Evolutionary conservation across 805 yeast species (phyloP), one percentile per base, ranked within the genome.

Genomic region (Ogataea methylovora): DNA sequence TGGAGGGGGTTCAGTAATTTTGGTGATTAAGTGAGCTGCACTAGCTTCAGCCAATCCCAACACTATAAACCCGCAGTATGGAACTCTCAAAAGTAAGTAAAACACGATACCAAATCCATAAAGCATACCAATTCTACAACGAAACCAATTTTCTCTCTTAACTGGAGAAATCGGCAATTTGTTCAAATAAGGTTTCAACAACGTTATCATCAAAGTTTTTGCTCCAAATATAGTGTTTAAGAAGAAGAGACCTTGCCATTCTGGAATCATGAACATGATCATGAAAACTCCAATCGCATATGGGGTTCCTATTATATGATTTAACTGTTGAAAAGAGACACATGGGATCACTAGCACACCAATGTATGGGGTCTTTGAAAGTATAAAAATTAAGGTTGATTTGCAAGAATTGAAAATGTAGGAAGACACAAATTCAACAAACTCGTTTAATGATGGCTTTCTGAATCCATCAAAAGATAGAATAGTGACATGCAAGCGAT

Each of bases 31-130:
- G 43, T 70, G 71, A 2, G 78, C 81, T 15, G 70, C 60, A 20
- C 70, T 63, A 3, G 73, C 64, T 46, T 73, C 70, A 2, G 78
- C 79, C 29, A 74, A 51, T 12, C 75, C 73, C 41, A 70, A 71
- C 15, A 68, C 55, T 11, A 73, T 44, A 16, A 71, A 58, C 0
- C 78, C 69, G 4, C 69, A 44, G 43, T 62, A 61, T 0, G 76
- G 78, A 13, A 65, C 48, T 24, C 55, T 52, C 35, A 73, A 51
- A 32, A 71, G 48, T 35, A 57, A 41, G 42, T 60, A 74, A 49
- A 64, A 69, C 30, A 63, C 63, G 8, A 71, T 46, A 3, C 79
- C 74, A 42, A 74, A 74, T 5, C 80, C 81, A 40, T 69, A 67
- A 33, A 77, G 51, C 21, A 71, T 61, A 0, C 80, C 81, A 35